Base-by-base conservation (phyloP, 1,284 basidiomycete species). In the Cystobasidium slooffiae region DNA sequence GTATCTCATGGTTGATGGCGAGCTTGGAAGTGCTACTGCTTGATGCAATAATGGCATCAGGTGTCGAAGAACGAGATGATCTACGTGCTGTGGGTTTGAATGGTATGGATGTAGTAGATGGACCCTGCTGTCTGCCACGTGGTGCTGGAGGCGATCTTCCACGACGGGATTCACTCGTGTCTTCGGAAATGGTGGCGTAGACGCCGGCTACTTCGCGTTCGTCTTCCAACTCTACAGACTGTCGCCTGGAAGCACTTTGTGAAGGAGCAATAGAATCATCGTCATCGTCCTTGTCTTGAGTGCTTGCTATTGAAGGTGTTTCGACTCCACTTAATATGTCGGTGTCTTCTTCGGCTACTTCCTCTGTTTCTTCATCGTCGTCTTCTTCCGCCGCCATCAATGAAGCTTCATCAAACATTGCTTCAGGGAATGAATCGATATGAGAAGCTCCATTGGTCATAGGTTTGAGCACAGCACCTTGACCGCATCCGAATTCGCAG, bases 401-500 rank as follows among this genome's bases (percentile, higher is more conserved):
- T 59, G 52, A 6, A 2, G 24, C 51, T 55, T 49, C 41, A 68
- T 76, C n/a, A 41, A 56, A 62, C 67, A 77, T 22, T 61, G 55
- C 5, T 68, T 59, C n/a, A 7, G 75, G 75, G 43, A 80, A 78
- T 46, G 77, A 59, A 75, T 79, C 72, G 16, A 89, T 85, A 86
- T 89, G 90, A 1, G 88, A 87, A 2, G 91, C 87, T 0, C 91
- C 88, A 79, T 90, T 87, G 76, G 87, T 87, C 18, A 93, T 86
- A 14, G 88, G 86, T 0, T 84, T 81, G n/a, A 93, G 85, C 8
- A 93, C 85, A 58, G 88, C 84, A 31, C 91, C 91, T 82, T 90
- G 88, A 49, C 91, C 91, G 78, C 91, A 93, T 5, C 91, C 91
- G 31, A 92, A 84, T 78, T 93, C 91, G 56, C 92, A 83, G 12